Conservation (phyloP, 495 filamentous ascomycete species). For the Penicillium malachiteum region DNA sequence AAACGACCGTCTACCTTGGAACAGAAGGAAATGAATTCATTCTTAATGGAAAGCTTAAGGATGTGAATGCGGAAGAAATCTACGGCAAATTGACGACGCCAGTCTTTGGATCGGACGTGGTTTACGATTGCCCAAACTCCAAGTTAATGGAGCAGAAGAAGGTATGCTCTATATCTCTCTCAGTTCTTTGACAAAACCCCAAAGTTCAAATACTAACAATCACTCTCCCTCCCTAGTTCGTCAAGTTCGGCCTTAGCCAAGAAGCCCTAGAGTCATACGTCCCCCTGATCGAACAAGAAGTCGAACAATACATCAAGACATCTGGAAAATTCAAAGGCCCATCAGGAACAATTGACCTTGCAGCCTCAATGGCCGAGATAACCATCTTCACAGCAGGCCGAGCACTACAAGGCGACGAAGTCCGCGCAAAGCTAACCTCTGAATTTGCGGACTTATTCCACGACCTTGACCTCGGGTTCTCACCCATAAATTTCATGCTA, state of each 20-base stretch:
- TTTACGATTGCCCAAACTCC: conserved; percentile 84
- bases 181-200: background rate
- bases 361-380: conserved; percentile 73
- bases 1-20: conserved; percentile 74
- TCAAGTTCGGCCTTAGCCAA: conserved; percentile 80
- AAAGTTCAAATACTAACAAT: background rate
- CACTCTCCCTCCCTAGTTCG: conserved; percentile 55
- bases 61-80: conserved; percentile 79
- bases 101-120: conserved; percentile 82
- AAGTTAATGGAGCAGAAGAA: conserved; percentile 86
- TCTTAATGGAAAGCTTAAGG: conserved; percentile 78
- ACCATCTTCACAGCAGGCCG: conserved; percentile 84
- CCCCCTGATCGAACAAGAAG: conserved; percentile 74
- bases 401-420: conserved; percentile 75
- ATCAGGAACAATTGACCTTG: conserved; percentile 63
- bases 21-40: conserved; percentile 84
- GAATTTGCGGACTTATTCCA: conserved; percentile 73
- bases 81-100: conserved; percentile 81
- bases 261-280: conserved; percentile 76
- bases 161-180: conserved; percentile 20
- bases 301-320: conserved; percentile 64
- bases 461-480: conserved; percentile 82
- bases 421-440: conserved; percentile 66
- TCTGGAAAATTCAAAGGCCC: conserved; percentile 65
- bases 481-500: conserved; percentile 79